Evolutionary conservation across 192 early-diverging fungal genomes (phyloP).

Genomic region (Helicostylum pulchrum): DNA sequence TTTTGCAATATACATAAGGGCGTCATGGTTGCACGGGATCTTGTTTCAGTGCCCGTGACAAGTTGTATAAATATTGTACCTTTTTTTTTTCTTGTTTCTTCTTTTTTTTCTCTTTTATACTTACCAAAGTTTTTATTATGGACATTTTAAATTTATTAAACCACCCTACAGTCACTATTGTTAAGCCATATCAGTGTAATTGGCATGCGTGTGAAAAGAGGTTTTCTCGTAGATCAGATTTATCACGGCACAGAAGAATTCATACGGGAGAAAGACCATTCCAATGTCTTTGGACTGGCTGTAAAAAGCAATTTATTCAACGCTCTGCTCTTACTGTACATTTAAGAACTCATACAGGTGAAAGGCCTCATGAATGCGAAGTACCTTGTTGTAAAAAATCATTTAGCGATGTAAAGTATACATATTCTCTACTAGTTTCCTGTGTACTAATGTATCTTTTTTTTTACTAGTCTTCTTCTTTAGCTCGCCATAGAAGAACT

Average conservation of each 20-base stretch:
- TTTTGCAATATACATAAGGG: background rate
- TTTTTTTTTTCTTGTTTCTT: background rate
- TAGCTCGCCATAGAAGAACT: slow-evolving; percentile 25
- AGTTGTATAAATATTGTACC: background rate
- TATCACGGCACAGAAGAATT: slow-evolving; percentile 67
- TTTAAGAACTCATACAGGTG: slow-evolving; percentile 69
- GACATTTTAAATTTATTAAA: slow-evolving; percentile 29
- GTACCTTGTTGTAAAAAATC: slow-evolving; percentile 65
- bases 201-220: slow-evolving; percentile 63
- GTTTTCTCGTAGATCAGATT: slow-evolving; percentile 70
- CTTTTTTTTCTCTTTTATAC: background rate
- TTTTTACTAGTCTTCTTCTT: slow-evolving; percentile 20
- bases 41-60: background rate
- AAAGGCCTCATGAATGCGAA: slow-evolving; percentile 65
- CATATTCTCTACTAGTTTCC: background rate
- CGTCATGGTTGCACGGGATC: slow-evolving; percentile 1
- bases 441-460: background rate
- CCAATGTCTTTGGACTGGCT: slow-evolving; percentile 57
- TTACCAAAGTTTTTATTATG: slow-evolving; percentile 11
- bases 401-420: slow-evolving; percentile 64
- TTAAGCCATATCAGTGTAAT: slow-evolving; percentile 49
- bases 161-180: background rate
- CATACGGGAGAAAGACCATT: slow-evolving; percentile 75
- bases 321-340: slow-evolving; percentile 76
- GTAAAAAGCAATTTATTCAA: slow-evolving; percentile 69